These are phyloP conservation scores for Globisporangium middletonii DNA, from an alignment of 352 stramenopile genomes.

Conservation along the genomic window DNA sequence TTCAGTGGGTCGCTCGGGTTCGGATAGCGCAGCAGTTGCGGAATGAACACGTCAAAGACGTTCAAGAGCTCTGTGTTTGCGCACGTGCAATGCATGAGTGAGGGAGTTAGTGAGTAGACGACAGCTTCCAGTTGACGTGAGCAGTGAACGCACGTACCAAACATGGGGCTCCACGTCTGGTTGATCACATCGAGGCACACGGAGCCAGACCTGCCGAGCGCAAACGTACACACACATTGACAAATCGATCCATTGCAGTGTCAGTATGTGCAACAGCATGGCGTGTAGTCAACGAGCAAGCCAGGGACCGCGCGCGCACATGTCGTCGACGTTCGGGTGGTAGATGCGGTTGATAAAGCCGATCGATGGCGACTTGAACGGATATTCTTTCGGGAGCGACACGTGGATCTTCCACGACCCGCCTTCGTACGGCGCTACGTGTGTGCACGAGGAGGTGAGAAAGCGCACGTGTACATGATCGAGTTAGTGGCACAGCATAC, in stretches of 20 bases:
- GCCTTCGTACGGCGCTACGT: constrained; percentile 85
- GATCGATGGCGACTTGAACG: constrained; percentile 92
- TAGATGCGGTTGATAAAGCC: constrained; percentile 92
- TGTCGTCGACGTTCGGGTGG: constrained; percentile 93
- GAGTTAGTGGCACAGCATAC: neutral
- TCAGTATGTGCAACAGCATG: too few relatives aligned
- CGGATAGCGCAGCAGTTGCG: constrained; percentile 89
- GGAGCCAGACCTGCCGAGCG: constrained; percentile 69
- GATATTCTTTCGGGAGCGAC: constrained; percentile 89
- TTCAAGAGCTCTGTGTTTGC: constrained; percentile 80
- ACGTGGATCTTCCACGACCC: constrained; percentile 92
- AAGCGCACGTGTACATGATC: neutral
- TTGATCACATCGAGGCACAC: constrained; percentile 94
- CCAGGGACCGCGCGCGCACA: constrained; percentile 24
- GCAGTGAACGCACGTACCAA: constrained; percentile 40
- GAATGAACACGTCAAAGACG: constrained; percentile 93
- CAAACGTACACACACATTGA: neutral
- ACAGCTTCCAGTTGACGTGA: neutral
- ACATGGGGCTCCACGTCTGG: constrained; percentile 94
- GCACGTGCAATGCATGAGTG: constrained; percentile 6
- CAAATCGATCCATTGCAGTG: neutral
- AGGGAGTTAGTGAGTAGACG: neutral
- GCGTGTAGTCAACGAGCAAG: neutral
- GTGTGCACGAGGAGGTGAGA: neutral
- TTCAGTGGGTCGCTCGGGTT: constrained; percentile 92